Evolutionary conservation across 106 monocot species (phyloP).

Genomic region (Iris macrosiphon): DNA sequence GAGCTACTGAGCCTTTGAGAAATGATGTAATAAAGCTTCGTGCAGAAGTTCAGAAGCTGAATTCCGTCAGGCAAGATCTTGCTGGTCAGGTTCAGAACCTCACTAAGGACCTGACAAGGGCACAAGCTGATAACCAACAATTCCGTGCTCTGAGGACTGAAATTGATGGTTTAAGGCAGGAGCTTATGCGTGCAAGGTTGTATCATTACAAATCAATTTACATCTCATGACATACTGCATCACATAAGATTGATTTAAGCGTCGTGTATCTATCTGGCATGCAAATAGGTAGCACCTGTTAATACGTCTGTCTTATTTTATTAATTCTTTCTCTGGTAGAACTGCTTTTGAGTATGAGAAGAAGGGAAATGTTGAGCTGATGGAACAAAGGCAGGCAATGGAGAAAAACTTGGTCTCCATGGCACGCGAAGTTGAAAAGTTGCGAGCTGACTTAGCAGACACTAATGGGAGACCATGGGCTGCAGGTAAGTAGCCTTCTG

Average conservation of each 20-base stretch:
- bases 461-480: slow-evolving; percentile 30
- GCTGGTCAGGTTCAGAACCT: slow-evolving; percentile 41
- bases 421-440: slow-evolving; percentile 60
- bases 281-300: too few relatives aligned
- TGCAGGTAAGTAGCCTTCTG: slow-evolving; percentile 26
- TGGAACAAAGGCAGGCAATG: slow-evolving; percentile 60
- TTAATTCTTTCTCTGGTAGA: slow-evolving; percentile 27
- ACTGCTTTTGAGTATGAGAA: slow-evolving; percentile 76
- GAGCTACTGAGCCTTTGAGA: slow-evolving; percentile 44
- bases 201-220: neutral
- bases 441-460: slow-evolving; percentile 35
- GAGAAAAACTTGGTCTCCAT: slow-evolving; percentile 62
- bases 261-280: too few relatives aligned
- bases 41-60: slow-evolving; percentile 43
- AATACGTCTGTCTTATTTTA: too few relatives aligned
- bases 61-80: slow-evolving; percentile 46
- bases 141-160: slow-evolving; percentile 37
- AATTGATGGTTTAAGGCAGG: slow-evolving; percentile 60
- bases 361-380: slow-evolving; percentile 57
- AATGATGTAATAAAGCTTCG: slow-evolving; percentile 34
- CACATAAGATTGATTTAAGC: neutral
- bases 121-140: slow-evolving; percentile 48
- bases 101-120: slow-evolving; percentile 51
- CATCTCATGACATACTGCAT: neutral
- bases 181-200: slow-evolving; percentile 60